A percentile compares a stretch with the other conserved stretches of the same genome.
Conservation (phyloP, 352 stramenopile species). For the Pythium guiyangense region DNA sequence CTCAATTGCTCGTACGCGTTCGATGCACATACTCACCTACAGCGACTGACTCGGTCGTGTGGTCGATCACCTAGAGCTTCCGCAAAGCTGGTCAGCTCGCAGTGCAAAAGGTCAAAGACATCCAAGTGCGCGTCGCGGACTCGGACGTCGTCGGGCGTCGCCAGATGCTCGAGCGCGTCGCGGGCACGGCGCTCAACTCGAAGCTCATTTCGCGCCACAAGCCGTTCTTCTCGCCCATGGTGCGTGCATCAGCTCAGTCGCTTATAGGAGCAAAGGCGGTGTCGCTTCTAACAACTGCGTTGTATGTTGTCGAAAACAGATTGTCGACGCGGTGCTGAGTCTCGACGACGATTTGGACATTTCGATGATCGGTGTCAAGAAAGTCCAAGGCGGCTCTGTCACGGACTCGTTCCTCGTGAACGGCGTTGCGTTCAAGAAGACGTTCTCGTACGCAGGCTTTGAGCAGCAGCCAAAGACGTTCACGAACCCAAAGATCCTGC, state of each 20-base stretch:
- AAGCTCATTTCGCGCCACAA: constrained; percentile 98
- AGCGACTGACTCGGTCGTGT: not conserved
- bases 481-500: constrained; percentile 93
- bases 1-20: not conserved
- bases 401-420: constrained; percentile 97
- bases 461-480: constrained; percentile 99
- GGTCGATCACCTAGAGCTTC: constrained; percentile 55
- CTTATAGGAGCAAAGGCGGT: not conserved
- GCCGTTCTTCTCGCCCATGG: constrained; percentile 97
- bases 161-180: constrained; percentile 90
- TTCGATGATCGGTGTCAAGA: constrained; percentile 97
- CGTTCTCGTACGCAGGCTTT: constrained; percentile 99
- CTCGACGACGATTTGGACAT: constrained; percentile 88
- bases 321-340: constrained; percentile 94
- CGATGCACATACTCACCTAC: too few relatives aligned
- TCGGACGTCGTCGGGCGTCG: constrained; percentile 71
- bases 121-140: constrained; percentile 80
- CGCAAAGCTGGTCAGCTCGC: constrained; percentile 81
- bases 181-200: constrained; percentile 96
- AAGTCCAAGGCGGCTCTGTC: constrained; percentile 96
- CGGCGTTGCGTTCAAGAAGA: constrained; percentile 99
- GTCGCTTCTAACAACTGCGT: not conserved
- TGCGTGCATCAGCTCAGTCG: constrained; percentile 12
- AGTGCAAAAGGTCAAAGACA: constrained; percentile 82
- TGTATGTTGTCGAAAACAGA: constrained; percentile 20